Evolutionary conservation across 257 asterid genomes (phyloP), one percentile per base, ranked within the genome.

Genomic region (Solanum lycopersicoides): DNA sequence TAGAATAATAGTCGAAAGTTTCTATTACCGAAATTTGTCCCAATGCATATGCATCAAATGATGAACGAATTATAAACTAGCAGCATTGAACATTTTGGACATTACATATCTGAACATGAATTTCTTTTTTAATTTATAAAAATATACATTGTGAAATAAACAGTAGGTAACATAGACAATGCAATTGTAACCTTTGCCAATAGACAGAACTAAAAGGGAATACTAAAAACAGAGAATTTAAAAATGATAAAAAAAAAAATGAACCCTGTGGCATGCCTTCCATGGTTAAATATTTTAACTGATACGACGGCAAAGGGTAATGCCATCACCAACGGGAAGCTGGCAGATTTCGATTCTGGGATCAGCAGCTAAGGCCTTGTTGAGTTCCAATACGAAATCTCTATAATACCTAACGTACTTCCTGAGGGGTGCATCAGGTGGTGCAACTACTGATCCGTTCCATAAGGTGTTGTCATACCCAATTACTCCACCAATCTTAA

Each of bases 401-500:
- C 93, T 90, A 63, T 87, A 79, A 0, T 85, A 89, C 59, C 86
- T 90, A 45, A 91, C 89, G 7, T 88, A 90, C 1, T 90, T 88
- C 20, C 82, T 59, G 88, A 91, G 91, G 32, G 92, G 92, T 2
- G 91, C 95, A 1, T 93, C 95, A 9, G 92, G 92, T 0, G 89
- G 45, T 0, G 88, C 89, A 0, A 87, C 93, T 14, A 94, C 95
- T 0, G 93, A 91, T 9, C 95, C 95, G 18, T 91, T 77, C 95
- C 95, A 94, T 4, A 93, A 71, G 1, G 97, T 93, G 91, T 94
- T 94, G 86, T 94, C 97, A 85, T 94, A 94, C 4, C 90, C 97
- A 30, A 94, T 90, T 2, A 94, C 71, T 74, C 97, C 97, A 30
- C 97, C 97, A 10, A 94, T 90, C 85, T 87, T 93, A 0, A 94